Base-by-base conservation (phyloP, 2,329 filamentous ascomycete species). In the Pseudogymnoascus sp. region DNA sequence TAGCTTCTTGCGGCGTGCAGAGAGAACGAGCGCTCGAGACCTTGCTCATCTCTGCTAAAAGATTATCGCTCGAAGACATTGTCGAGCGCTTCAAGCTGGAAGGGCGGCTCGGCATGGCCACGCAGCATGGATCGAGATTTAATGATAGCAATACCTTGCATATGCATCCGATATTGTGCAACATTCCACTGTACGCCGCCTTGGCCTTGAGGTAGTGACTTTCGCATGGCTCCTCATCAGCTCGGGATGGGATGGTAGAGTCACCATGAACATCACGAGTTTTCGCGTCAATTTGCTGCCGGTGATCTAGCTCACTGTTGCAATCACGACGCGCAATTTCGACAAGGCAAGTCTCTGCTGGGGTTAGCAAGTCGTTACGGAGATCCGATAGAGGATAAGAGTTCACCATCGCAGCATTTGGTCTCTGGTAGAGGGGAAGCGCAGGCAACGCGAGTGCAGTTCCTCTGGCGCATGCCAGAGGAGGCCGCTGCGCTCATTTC, bases 111-210 rank as follows among this genome's bases (percentile, higher is more conserved):
- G 38, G 38, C 38, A 19, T 2, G 38, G 38, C 14, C 1, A 42
- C 33, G 33, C 62, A 63, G 47, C 62, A 63, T n/a, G 62, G 24
- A 19, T 63, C 62, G 19, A 63, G 19, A 14, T 60, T 63, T 50
- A 63, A 40, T 8, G 62, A 63, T 11, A 63, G 50, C 21, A 60
- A 44, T 21, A 63, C 33, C 31, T 42, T 63, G 62, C 62, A 63
- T 21, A 63, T 63, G 24, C 62, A 63, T 5, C 62, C 50, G 44
- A 63, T 59, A 13, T 63, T 60, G 8, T 60, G 37, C 14, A 60
- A 21, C 11, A 63, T 60, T 11, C n/a, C 62, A 31, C 62, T 59
- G 19, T 63, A 63, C 33, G 29, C 35, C 10, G 31, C 50, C 21
- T 42, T 60, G 3, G 62, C 50, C 37, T 63, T 40, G 13, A 16